Base-by-base conservation (phyloP, 352 stramenopile genomes). In the Phytophthora megakarya region DNA sequence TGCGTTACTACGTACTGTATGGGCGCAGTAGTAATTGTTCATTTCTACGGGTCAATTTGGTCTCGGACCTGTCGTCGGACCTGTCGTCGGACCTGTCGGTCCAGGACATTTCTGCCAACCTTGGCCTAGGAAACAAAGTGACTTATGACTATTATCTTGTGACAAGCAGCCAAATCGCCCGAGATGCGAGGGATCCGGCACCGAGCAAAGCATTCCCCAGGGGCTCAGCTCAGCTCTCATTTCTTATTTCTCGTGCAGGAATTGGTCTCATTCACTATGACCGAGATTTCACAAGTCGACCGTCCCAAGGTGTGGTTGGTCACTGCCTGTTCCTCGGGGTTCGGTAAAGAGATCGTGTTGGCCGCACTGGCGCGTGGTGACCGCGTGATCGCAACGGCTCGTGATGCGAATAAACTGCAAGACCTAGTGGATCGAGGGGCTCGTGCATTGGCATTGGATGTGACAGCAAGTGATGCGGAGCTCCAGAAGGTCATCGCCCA, bases 271-370 rank as follows among this genome's bases (percentile, higher is more conserved):
- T 0, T 53, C 38, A 52, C 2, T 15, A 72, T 72, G 62, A 49
- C 46, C 15, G 22, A 50, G 10, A 2, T 40, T 57, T 66, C 55
- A 19, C 55, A 60, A 61, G 43, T 33, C 21, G 35, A 55, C 9
- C 12, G 12, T 30, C 40, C 54, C 18, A 83, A 83, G 59, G 72
- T 86, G 32, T 84, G 75, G 75, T 60, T 86, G 19, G 78, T 86
- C 48, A 86, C 75, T 9, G 77, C 72, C 16, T 81, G 75, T 44
- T 86, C 77, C 8, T 78, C 70, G 1, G 77, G 77, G 28, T 78
- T 84, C 42, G 75, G 75, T n/a, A 70, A 64, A 26, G 75, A 77
- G 16, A 79, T 84, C 23, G 73, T 79, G 1, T 40, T 84, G 19
- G 71, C 68, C 1, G 75, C 73, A 3, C 70, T 80, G n/a, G 70